Evolutionary conservation across 2,329 filamentous ascomycete species (phyloP).

Genomic region (Botrytis hyacinthi): DNA sequence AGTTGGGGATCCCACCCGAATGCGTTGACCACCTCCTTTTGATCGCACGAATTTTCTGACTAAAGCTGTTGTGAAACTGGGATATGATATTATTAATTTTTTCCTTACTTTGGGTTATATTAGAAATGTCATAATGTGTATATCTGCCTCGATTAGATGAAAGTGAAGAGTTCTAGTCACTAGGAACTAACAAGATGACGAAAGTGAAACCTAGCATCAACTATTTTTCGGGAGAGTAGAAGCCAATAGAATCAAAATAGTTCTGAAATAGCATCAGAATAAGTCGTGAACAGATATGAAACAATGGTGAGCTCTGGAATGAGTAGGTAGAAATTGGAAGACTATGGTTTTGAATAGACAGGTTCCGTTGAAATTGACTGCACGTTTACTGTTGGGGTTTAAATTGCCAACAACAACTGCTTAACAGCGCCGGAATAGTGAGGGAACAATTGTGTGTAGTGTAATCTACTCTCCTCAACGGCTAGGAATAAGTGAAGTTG

Average conservation of each 20-base stretch:
- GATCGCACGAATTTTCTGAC: background rate
- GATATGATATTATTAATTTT: accelerated
- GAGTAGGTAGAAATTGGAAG: background rate
- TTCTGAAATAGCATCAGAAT: accelerated
- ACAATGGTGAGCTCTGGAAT: background rate
- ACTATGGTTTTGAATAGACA: background rate
- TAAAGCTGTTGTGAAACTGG: no score
- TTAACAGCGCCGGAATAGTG: background rate
- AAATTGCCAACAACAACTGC: background rate
- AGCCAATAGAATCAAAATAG: background rate
- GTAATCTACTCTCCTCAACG: background rate
- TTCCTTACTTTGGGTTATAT: accelerated
- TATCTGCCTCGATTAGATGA: background rate
- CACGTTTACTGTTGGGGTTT: no score
- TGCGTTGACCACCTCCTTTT: no score
- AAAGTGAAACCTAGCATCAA: background rate
- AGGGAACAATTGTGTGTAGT: background rate
- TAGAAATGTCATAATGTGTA: background rate
- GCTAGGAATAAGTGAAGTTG: background rate
- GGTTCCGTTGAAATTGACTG: background rate
- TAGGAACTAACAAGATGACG: background rate
- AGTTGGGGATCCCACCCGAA: no score
- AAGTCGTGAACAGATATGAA: background rate
- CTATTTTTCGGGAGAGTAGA: background rate
- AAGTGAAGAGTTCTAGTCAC: background rate